phyloP scores from a whole-genome alignment of 1,284 basidiomycete species.

The Pyrrhoderma noxium region DNA sequence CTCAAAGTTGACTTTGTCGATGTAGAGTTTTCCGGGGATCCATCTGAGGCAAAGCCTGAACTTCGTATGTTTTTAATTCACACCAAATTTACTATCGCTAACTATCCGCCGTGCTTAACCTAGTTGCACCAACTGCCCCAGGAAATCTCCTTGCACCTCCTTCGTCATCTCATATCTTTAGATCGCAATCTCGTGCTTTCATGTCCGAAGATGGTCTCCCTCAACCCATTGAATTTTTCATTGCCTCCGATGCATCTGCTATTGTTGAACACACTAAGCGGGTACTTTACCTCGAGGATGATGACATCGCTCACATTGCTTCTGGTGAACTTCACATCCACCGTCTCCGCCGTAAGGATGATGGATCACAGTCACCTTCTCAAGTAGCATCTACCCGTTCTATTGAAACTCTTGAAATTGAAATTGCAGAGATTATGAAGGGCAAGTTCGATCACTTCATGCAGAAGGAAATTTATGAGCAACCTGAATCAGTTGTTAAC shows the following conservation, averaged over 20 bases:
- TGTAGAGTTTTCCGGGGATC: constrained; percentile 84
- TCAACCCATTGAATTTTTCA: constrained; percentile 99
- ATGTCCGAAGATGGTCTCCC: constrained; percentile 98
- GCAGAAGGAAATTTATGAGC: constrained; percentile 99
- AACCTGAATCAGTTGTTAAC: constrained; percentile 99
- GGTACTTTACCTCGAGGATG: constrained; percentile 97
- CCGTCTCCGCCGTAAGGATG: constrained; percentile 85
- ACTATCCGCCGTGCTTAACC: neutral
- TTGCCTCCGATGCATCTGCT: constrained; percentile 95
- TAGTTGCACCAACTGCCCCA: constrained; percentile 46
- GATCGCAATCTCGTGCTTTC: constrained; percentile 96
- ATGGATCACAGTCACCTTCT: constrained; percentile 48
- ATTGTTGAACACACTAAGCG: constrained; percentile 99
- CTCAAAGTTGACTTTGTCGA: constrained; percentile 99
- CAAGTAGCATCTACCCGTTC: constrained; percentile 79
- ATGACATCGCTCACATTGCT: constrained; percentile 97
- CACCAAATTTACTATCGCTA: neutral
- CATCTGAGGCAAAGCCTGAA: constrained; percentile 53
- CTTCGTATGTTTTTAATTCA: constrained; percentile 41
- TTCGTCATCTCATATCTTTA: constrained; percentile 75
- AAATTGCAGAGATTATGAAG: constrained; percentile 99
- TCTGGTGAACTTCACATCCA: constrained; percentile 99
- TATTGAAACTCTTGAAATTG: constrained; percentile 98
- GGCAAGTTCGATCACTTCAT: constrained; percentile 99
- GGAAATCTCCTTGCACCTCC: constrained; percentile 67